phyloP scores from a whole-genome alignment of 2,329 filamentous ascomycete genomes.

The Fusarium anguioides region DNA sequence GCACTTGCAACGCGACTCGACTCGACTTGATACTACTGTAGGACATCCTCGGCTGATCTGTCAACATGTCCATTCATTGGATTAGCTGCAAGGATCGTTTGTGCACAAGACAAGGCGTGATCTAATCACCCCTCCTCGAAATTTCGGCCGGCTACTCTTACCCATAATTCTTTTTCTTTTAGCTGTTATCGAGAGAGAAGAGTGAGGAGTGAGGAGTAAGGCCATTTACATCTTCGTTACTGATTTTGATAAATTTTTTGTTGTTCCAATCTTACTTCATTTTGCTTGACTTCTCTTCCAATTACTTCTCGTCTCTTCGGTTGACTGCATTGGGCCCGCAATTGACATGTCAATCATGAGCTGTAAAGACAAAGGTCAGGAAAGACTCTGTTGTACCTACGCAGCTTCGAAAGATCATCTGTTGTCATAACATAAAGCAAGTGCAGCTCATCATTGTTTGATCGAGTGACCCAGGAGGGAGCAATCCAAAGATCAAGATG shows the following conservation, averaged over 20 bases:
- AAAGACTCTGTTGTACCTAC: conserved; percentile 36
- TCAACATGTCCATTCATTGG: conserved; percentile 8
- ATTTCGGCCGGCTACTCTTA: conserved; percentile 5
- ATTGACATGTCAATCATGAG: conserved; percentile 41
- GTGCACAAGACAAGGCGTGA: conserved; percentile 35
- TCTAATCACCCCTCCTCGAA: conserved; percentile 27
- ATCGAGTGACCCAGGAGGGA: conserved; percentile 7
- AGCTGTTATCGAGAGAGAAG: conserved; percentile 2
- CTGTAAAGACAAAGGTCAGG: conserved; percentile 31
- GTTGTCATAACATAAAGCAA: conserved; percentile 24
- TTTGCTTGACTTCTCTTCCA: conserved; percentile 9
- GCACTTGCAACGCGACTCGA: background rate
- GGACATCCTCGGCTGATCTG: conserved; percentile 8
- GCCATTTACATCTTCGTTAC: conserved; percentile 4
- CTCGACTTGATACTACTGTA: background rate
- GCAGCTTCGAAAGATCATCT: conserved; percentile 18
- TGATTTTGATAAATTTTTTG: conserved; percentile 5
- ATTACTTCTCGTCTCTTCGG: conserved; percentile 28
- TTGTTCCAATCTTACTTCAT: background rate
- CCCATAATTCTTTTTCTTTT: conserved; percentile 1
- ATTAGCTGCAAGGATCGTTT: conserved; percentile 29
- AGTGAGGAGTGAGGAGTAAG: conserved; percentile 5
- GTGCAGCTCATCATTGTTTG: conserved; percentile 14
- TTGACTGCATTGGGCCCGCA: conserved; percentile 37
- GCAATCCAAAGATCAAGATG: conserved; percentile 18